Conservation (phyloP, 164 flowering plant species). For the Umbellularia californica region DNA sequence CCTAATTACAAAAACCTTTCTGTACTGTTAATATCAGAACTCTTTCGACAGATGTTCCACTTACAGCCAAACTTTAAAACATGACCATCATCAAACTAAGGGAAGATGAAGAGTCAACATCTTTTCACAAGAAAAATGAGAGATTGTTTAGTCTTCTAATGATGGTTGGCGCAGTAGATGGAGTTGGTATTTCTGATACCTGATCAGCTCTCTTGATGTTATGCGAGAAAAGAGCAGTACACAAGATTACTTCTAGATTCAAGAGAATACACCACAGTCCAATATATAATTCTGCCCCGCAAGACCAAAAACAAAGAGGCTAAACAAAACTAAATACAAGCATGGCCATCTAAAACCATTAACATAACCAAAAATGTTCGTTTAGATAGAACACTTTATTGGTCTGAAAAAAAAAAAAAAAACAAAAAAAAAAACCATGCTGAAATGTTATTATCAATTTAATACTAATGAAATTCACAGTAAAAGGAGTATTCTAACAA, state of each 20-base stretch:
- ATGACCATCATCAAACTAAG: not conserved
- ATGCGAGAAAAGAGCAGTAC: slow-evolving; percentile 50
- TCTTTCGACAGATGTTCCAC: slow-evolving; percentile 74
- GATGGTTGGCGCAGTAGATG: slow-evolving; percentile 53
- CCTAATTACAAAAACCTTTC: not conserved
- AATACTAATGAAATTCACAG: not conserved
- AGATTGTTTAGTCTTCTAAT: slow-evolving; percentile 48
- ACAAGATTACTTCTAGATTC: slow-evolving; percentile 45
- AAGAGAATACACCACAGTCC: slow-evolving; percentile 54
- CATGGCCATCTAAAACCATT: not conserved
- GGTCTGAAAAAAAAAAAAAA: too few relatives aligned
- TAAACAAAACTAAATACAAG: not conserved
- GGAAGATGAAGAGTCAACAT: not conserved
- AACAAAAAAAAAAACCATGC: not conserved
- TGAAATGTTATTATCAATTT: too few relatives aligned
- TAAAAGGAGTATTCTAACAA: not conserved
- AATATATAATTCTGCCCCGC: slow-evolving; percentile 69
- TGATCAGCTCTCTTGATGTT: slow-evolving; percentile 53
- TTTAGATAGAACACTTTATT: too few relatives aligned
- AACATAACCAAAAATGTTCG: too few relatives aligned
- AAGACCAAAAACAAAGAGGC: slow-evolving; percentile 4
- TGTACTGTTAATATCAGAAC: slow-evolving; percentile 51
- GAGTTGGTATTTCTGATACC: slow-evolving; percentile 56
- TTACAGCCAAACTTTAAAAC: too few relatives aligned
- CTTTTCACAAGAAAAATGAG: slow-evolving; percentile 75